Percentiles rank a stretch among this genome's conserved stretches.
Evolutionary conservation across 306 rosid species (phyloP).

Genomic region (Datisca glomerata): DNA sequence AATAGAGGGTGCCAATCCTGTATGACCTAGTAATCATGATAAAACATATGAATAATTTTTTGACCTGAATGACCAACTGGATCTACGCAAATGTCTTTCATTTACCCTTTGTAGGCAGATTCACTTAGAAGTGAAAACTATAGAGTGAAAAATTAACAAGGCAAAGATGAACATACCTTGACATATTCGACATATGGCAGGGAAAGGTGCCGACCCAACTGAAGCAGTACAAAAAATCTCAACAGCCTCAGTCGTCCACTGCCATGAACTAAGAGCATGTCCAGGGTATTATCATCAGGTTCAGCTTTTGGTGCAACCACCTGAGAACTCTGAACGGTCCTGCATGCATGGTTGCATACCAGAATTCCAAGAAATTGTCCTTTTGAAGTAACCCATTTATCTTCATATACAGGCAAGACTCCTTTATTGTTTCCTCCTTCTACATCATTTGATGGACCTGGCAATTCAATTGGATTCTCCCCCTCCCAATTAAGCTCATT

Average conservation of each 20-base stretch:
- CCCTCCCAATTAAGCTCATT: slow-evolving; percentile 73
- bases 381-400: slow-evolving; percentile 69
- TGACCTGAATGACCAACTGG: too few relatives aligned
- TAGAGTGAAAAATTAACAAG: too few relatives aligned
- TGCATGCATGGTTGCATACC: slow-evolving; percentile 95
- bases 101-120: too few relatives aligned
- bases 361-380: slow-evolving; percentile 86
- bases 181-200: slow-evolving; percentile 91
- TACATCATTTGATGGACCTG: slow-evolving; percentile 61
- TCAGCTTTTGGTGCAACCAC: slow-evolving; percentile 95
- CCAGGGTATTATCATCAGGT: slow-evolving; percentile 72
- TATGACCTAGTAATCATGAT: too few relatives aligned
- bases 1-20: too few relatives aligned
- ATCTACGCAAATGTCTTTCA: too few relatives aligned
- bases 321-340: slow-evolving; percentile 93
- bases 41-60: too few relatives aligned
- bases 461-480: slow-evolving; percentile 86
- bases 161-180: too few relatives aligned
- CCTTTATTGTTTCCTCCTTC: slow-evolving; percentile 49
- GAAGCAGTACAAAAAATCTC: slow-evolving; percentile 86
- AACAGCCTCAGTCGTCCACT: slow-evolving; percentile 75
- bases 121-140: too few relatives aligned
- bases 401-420: slow-evolving; percentile 43
- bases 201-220: slow-evolving; percentile 87
- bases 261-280: slow-evolving; percentile 81